A percentile compares a stretch with the other conserved stretches of the same genome.
Conservation (phyloP, 1,284 basidiomycete species). For the Cutaneotrichosporon arboriforme region DNA sequence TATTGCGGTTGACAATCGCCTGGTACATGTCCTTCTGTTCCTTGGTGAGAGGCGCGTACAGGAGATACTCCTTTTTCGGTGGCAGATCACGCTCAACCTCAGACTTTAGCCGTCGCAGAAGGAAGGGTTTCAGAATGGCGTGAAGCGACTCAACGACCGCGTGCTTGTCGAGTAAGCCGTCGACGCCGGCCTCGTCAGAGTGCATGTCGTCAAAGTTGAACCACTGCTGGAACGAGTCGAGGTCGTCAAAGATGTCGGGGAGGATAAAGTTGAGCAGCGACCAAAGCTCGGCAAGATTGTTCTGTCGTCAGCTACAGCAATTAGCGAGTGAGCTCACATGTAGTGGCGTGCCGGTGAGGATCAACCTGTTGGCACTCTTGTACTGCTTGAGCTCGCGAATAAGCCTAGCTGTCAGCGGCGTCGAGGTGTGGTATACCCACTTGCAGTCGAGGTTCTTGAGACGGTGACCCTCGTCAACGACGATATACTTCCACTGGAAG, state of each 20-base stretch:
- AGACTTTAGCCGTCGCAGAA: constrained; percentile 83
- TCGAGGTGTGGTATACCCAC: constrained; percentile 24
- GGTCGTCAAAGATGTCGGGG: constrained; percentile 83
- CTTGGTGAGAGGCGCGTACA: constrained; percentile 81
- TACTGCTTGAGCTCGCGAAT: constrained; percentile 89
- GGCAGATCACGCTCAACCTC: constrained; percentile 80
- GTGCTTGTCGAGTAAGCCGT: constrained; percentile 54
- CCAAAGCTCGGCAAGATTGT: constrained; percentile 92
- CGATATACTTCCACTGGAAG: constrained; percentile 80
- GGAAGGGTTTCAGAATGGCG: constrained; percentile 87
- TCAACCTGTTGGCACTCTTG: constrained; percentile 75
- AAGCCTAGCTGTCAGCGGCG: constrained; percentile 50
- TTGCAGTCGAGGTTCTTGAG: constrained; percentile 88
- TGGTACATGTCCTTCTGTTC: constrained; percentile 81
- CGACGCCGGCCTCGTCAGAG: constrained; percentile 15
- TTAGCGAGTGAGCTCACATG: constrained; percentile 57
- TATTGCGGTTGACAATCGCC: constrained; percentile 61
- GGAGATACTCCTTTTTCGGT: constrained; percentile 87
- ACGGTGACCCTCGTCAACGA: constrained; percentile 92
- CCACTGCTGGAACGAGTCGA: constrained; percentile 88
- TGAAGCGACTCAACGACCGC: constrained; percentile 74
- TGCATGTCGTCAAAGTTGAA: constrained; percentile 51
- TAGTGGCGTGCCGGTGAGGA: constrained; percentile 87
- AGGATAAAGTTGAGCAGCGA: constrained; percentile 90
- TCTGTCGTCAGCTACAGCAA: constrained; percentile 52